A percentile compares a stretch with the other conserved stretches of the same genome.
Evolutionary conservation across 1,284 basidiomycete species (phyloP).

Genomic region (Apiotrichum mycotoxinovorans): DNA sequence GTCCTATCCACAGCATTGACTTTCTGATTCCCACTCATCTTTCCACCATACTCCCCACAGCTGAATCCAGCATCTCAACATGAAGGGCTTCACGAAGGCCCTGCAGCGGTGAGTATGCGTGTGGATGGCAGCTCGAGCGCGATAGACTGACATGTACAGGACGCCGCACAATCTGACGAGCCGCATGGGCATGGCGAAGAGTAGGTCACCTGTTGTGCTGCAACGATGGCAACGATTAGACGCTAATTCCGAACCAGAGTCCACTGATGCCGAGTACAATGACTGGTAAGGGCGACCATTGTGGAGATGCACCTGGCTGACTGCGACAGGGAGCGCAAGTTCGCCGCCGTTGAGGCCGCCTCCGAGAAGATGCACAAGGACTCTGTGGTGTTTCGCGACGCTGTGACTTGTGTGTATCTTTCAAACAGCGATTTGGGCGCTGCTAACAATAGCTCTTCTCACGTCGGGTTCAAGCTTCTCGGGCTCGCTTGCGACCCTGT

Average conservation of each 20-base stretch:
- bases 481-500: slow-evolving; percentile 71
- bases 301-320: not conserved
- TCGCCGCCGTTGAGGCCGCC: slow-evolving; percentile 71
- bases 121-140: not conserved
- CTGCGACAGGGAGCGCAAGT: slow-evolving; percentile 62
- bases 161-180: slow-evolving; percentile 82
- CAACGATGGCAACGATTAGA: not conserved
- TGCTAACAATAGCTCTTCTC: slow-evolving; percentile 63
- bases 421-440: not conserved
- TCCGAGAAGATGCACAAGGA: slow-evolving; percentile 91
- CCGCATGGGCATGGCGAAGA: slow-evolving; percentile 85
- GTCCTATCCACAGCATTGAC: not conserved
- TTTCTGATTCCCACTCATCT: not conserved
- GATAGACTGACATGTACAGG: slow-evolving; percentile 44
- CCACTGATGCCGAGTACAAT: slow-evolving; percentile 74
- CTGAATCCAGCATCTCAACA: slow-evolving; percentile 35
- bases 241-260: slow-evolving; percentile 56
- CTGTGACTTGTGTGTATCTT: slow-evolving; percentile 66
- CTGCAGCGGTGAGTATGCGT: slow-evolving; percentile 62
- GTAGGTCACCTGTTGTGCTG: slow-evolving; percentile 59
- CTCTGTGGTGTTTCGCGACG: slow-evolving; percentile 78
- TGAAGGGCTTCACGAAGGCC: slow-evolving; percentile 78
- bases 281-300: slow-evolving; percentile 39
- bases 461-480: slow-evolving; percentile 71
- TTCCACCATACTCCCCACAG: not conserved